These are phyloP conservation scores for Thyridium curvatum DNA, from an alignment of 2,329 filamentous ascomycete genomes.

Conservation along the genomic window DNA sequence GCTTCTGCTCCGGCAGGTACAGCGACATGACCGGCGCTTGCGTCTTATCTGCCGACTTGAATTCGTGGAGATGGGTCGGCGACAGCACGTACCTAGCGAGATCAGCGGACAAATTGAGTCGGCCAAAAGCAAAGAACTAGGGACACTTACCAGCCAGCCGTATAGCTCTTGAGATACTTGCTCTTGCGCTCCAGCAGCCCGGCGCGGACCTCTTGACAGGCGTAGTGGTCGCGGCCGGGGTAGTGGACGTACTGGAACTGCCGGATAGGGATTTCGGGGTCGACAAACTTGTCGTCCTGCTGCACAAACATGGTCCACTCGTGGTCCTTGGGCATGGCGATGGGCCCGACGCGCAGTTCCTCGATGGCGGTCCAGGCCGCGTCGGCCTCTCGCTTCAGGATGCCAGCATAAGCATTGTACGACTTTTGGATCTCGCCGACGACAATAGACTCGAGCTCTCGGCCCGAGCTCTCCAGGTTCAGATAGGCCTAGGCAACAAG, in stretches of 20 bases:
- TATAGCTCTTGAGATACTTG: slow-evolving; percentile 97
- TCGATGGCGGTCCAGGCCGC: slow-evolving; percentile 72
- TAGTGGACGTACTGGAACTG: slow-evolving; percentile 80
- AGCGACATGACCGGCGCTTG: slow-evolving; percentile 94
- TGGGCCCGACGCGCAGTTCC: slow-evolving; percentile 74
- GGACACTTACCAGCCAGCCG: slow-evolving; percentile 74
- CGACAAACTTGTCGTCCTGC: slow-evolving; percentile 77
- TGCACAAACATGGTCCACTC: slow-evolving; percentile 86
- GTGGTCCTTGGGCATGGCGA: slow-evolving; percentile 88
- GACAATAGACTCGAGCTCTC: slow-evolving; percentile 92
- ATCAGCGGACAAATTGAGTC: neutral
- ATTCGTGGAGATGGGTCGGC: slow-evolving; percentile 95
- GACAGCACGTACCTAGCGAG: slow-evolving; percentile 79
- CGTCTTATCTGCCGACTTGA: slow-evolving; percentile 93
- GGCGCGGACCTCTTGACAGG: slow-evolving; percentile 76
- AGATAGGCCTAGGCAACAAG: slow-evolving; percentile 70
- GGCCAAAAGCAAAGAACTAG: neutral
- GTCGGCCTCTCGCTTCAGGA: slow-evolving; percentile 86
- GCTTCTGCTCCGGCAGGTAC: slow-evolving; percentile 88
- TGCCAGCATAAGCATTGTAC: slow-evolving; percentile 88
- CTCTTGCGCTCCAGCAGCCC: slow-evolving; percentile 95
- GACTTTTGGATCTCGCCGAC: slow-evolving; percentile 97
- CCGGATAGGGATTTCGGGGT: slow-evolving; percentile 74
- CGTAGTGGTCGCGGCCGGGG: slow-evolving; percentile 80
- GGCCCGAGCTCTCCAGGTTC: slow-evolving; percentile 88